A percentile compares a stretch with the other conserved stretches of the same genome.
These are phyloP conservation scores for Aurinia saxatilis DNA, from an alignment of 345 rosid species.

Conservation along the genomic window DNA sequence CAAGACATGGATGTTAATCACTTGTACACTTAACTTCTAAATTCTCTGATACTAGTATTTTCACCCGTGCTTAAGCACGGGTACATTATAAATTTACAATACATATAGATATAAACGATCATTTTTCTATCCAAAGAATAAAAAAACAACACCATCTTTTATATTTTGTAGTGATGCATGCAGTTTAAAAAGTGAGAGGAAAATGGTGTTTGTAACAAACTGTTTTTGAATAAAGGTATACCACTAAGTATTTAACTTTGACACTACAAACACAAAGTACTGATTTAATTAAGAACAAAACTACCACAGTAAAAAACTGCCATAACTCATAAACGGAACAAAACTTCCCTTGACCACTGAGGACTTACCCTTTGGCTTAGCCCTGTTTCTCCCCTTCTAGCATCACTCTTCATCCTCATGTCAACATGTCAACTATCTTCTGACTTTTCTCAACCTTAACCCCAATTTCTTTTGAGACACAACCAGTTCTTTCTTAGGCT, in stretches of 20 bases:
- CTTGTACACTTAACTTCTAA: too few relatives aligned
- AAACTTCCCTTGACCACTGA: not conserved
- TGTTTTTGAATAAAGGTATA: not conserved
- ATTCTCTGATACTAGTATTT: too few relatives aligned
- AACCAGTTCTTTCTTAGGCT: slow-evolving; percentile 66
- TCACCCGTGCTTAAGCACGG: too few relatives aligned
- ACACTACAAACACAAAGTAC: too few relatives aligned
- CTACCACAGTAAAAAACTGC: not conserved
- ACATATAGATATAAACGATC: too few relatives aligned
- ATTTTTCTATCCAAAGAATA: too few relatives aligned
- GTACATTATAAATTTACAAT: too few relatives aligned
- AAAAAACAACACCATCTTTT: too few relatives aligned
- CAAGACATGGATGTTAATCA: too few relatives aligned
- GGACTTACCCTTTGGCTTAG: slow-evolving; percentile 29
- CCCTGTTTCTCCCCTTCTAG: slow-evolving; percentile 53
- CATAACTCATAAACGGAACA: not conserved
- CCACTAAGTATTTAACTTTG: not conserved
- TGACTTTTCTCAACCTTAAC: slow-evolving; percentile 78
- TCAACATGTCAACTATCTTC: slow-evolving; percentile 79
- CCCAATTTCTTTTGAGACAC: slow-evolving; percentile 87
- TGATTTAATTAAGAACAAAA: not conserved
- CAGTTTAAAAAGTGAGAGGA: too few relatives aligned
- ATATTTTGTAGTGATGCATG: too few relatives aligned
- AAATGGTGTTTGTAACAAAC: too few relatives aligned
- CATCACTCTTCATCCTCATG: slow-evolving; percentile 80